These are phyloP conservation scores for Lunularia cruciata DNA, from an alignment of 225 moss, liverwort and hornwort genomes.

Conservation along the genomic window DNA sequence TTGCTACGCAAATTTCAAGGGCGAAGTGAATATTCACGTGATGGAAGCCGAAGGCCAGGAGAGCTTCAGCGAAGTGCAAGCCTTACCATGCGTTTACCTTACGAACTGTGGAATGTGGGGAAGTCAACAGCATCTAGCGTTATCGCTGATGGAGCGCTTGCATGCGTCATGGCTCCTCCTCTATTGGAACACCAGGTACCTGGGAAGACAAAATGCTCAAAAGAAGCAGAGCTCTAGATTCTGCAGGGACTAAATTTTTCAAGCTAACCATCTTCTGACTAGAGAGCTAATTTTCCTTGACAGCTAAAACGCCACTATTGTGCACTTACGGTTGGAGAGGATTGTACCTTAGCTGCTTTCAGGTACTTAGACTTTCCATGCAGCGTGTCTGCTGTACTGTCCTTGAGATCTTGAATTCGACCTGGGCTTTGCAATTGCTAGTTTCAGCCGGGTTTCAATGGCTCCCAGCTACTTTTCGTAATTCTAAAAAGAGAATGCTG, in stretches of 20 bases:
- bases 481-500: too few relatives aligned
- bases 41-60: constrained; percentile 61
- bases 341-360: constrained; percentile 93
- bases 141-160: constrained; percentile 84
- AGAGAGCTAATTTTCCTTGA: constrained; percentile 7
- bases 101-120: constrained; percentile 92
- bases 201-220: background rate
- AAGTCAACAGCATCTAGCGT: constrained; percentile 61
- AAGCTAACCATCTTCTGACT: background rate
- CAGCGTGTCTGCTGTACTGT: too few relatives aligned
- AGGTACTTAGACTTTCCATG: too few relatives aligned
- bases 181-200: constrained; percentile 90
- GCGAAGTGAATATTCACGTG: constrained; percentile 25
- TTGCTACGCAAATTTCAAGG: constrained; percentile 28
- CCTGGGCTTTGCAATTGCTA: too few relatives aligned
- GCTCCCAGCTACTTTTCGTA: too few relatives aligned
- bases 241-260: background rate
- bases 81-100: constrained; percentile 48
- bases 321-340: constrained; percentile 87
- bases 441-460: too few relatives aligned
- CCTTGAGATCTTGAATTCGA: too few relatives aligned
- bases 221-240: too few relatives aligned
- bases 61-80: constrained; percentile 58
- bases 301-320: constrained; percentile 93
- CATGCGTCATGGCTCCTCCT: constrained; percentile 90